A percentile compares a stretch with the other conserved stretches of the same genome.
Evolutionary conservation across 2,329 filamentous ascomycete genomes (phyloP).

Genomic region (Diplocarpon mali): DNA sequence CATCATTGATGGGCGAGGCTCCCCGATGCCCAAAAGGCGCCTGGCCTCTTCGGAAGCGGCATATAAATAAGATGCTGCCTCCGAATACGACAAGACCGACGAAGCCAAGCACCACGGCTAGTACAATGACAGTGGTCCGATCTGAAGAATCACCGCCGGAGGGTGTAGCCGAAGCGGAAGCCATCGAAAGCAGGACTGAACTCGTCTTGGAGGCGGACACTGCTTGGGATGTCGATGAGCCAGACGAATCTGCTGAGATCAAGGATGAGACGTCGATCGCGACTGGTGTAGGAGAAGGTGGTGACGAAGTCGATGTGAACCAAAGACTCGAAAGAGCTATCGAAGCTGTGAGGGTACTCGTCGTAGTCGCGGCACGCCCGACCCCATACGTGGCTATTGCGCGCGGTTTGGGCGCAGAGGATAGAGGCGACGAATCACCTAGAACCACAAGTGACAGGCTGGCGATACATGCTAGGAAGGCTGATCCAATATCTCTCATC

Average conservation of each 20-base stretch:
- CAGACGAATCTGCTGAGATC: slow-evolving; percentile 6
- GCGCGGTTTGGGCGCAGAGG: not conserved
- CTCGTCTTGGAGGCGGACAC: slow-evolving; percentile 2
- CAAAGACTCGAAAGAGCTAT: slow-evolving; percentile 2
- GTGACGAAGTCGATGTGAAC: slow-evolving; percentile 2
- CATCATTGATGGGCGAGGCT: slow-evolving; percentile 51
- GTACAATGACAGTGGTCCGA: slow-evolving; percentile 19
- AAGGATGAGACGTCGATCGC: slow-evolving; percentile 14
- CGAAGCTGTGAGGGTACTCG: slow-evolving; percentile 6
- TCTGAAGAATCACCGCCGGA: not conserved
- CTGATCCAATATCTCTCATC: slow-evolving; percentile 13
- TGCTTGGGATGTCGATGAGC: slow-evolving; percentile 1
- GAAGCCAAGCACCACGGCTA: slow-evolving; percentile 21
- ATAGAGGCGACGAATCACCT: slow-evolving; percentile 1
- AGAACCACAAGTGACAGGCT: slow-evolving; percentile 10
- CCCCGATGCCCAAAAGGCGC: slow-evolving; percentile 39
- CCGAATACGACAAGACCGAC: slow-evolving; percentile 19
- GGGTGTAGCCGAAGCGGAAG: slow-evolving; percentile 8
- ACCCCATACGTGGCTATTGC: not conserved
- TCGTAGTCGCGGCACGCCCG: slow-evolving; percentile 3
- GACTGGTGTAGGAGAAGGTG: slow-evolving; percentile 5
- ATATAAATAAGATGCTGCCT: slow-evolving; percentile 14
- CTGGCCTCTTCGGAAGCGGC: slow-evolving; percentile 20
- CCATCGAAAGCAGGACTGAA: slow-evolving; percentile 5
- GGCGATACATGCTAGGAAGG: slow-evolving; percentile 11